Base-by-base conservation (phyloP, 768 basidiomycete genomes). In the Naganishia kalamii region DNA sequence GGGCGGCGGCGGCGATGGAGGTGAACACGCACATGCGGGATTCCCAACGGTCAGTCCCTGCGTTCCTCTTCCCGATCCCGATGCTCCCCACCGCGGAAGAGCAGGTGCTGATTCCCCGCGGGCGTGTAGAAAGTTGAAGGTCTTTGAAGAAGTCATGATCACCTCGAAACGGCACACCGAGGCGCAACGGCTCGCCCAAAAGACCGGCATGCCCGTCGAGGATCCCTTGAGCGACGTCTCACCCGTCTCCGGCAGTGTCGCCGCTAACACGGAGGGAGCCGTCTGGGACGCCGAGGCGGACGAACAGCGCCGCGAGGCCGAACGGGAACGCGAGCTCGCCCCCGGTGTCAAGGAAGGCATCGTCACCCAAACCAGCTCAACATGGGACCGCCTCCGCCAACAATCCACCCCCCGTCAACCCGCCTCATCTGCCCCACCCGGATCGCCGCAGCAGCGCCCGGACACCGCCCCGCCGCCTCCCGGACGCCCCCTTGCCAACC, bases 11-110 rank as follows among this genome's bases (percentile, higher is more conserved):
- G 32, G 69, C 72, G 6, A 25, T 70, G 57, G 69, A 73, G 63
- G 72, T 73, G 3, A 71, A 69, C 29, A 66, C 40, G 23, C 62
- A 71, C 30, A 73, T 73, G 72, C 44, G 51, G 29, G 70, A 73
- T 68, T 57, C 68, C n/a, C 60, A 67, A 27, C 41, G 69, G 72
- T 71, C 43, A 65, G 72, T 70, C n/a, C 21, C 5, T 27, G 23
- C 2, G 10, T 11, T 21, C 15, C 21, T 27, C 21, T 30, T 25
- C 43, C 10, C 19, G 13, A 5, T 44, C 43, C 37, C 17, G 7
- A 5, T 41, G 12, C 54, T 65, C 17, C 19, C 13, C 10, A 40
- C 7, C 37, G 33, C 23, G 10, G 17, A 40, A 7, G 37, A 40
- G n/a, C n/a, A n/a, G n/a, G n/a, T n/a, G 27, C 61, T 25, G 35